Evolutionary conservation across 192 early-diverging fungal species (phyloP), one percentile per base, ranked within the genome.

Genomic region (Coemansia sp.): DNA sequence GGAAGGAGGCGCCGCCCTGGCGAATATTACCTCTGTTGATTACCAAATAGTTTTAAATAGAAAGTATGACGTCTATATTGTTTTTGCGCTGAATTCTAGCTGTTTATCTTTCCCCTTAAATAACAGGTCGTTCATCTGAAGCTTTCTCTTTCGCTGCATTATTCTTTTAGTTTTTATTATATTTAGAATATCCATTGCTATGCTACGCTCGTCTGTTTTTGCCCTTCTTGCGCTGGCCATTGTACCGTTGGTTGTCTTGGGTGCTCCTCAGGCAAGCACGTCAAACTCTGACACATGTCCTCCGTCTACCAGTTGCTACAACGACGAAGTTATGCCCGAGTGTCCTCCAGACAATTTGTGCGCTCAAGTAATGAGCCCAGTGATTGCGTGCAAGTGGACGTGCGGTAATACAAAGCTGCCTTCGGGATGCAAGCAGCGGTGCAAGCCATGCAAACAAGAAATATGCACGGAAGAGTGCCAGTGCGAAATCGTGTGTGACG

Each of bases 381-480:
- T 68, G 5, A 57, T 76, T 7, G 68, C 45, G 4, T 76, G 74
- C 27, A 49, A 61, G 9, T 66, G 64, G 74, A 27, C 6, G 19
- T 75, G 74, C 19, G 60, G n/a, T 1, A 54, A 32, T 3, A 48
- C 23, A 4, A 47, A 55, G 22, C 3, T 50, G 3, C 74, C 74
- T 0, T 11, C 20, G 0, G 60, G 32, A 10, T 75, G 74, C 26
- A 54, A 27, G 22, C 52, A 54, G 51, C 63, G 74, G 24, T 75
- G 74, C 52, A 69, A 66, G 48, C 74, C 74, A 1, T 75, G 74
- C 61, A 64, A 68, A 29, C 47, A 61, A 0, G 74, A 67, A 22
- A 18, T 71, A 3, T 75, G 74, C 22, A 1, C 50, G 0, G 55
- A 19, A 3, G 35, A 68, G 3, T 76, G 74, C 45, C 32, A 63